Conservation (phyloP, 495 filamentous ascomycete species). For the Trichoderma virens region DNA sequence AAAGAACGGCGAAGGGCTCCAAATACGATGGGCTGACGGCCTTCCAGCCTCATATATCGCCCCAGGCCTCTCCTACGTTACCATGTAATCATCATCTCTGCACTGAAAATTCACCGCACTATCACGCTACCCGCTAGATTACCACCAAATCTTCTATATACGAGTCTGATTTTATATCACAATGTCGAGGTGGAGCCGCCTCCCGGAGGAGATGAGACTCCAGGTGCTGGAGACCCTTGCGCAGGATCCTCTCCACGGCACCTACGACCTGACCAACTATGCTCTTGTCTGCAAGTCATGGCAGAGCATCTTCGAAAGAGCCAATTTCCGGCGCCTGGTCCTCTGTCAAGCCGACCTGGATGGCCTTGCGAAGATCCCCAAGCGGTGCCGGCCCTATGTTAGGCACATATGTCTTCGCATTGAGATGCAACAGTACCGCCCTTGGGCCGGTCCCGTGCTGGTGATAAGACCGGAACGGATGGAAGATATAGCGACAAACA, state of each 20-base stretch:
- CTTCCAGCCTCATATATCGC: too few relatives aligned
- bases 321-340: neutral
- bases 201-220: neutral
- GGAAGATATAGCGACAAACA: neutral
- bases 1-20: too few relatives aligned
- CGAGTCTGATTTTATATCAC: neutral
- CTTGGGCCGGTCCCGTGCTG: neutral
- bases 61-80: too few relatives aligned
- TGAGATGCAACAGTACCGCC: neutral
- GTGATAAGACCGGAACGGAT: neutral
- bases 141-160: neutral
- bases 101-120: too few relatives aligned
- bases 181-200: neutral
- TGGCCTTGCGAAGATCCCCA: neutral
- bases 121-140: neutral
- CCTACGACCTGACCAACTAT: neutral
- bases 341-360: neutral
- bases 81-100: too few relatives aligned
- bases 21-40: too few relatives aligned
- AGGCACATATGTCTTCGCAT: neutral
- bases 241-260: neutral
- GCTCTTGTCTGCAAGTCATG: neutral
- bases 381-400: neutral
- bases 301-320: neutral
- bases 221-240: neutral